phyloP scores from a whole-genome alignment of 768 basidiomycete genomes.

The Gloeopeniophorella convolvens region DNA sequence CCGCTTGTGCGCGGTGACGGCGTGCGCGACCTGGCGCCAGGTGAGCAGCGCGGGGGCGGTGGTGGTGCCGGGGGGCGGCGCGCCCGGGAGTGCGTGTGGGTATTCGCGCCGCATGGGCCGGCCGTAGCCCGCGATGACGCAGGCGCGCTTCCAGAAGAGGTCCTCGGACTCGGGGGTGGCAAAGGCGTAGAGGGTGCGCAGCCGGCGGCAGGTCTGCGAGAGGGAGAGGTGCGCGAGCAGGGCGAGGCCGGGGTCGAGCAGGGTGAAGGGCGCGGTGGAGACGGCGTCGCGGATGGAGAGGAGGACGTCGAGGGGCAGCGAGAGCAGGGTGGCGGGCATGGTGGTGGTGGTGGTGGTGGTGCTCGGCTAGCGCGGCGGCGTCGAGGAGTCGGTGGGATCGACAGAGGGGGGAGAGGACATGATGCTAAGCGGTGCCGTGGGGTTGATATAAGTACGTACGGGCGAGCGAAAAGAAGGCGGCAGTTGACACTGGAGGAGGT shows the following conservation, averaged over 20 bases:
- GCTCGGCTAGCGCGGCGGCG: neutral
- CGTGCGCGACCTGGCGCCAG: conserved; percentile 19
- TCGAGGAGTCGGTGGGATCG: neutral
- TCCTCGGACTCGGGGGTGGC: conserved; percentile 12
- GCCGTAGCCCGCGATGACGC: conserved; percentile 16
- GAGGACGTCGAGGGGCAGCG: conserved; percentile 19
- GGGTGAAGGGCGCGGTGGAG: conserved; percentile 9
- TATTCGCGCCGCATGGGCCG: conserved; percentile 20
- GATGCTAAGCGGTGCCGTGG: neutral
- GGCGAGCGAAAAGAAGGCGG: no score
- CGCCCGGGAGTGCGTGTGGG: conserved; percentile 6
- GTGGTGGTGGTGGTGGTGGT: neutral
- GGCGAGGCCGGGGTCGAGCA: conserved; percentile 11
- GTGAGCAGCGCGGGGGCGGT: conserved; percentile 4
- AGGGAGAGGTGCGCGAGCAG: conserved; percentile 19
- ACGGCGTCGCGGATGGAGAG: conserved; percentile 20
- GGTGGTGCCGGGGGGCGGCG: neutral
- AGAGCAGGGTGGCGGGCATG: conserved; percentile 10
- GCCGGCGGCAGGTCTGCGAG: conserved; percentile 13
- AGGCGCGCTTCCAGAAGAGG: conserved; percentile 18
- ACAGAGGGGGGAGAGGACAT: conserved; percentile 4
- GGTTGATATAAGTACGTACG: no score
- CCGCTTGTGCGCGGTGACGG: conserved; percentile 15
- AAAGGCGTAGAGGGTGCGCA: conserved; percentile 16
- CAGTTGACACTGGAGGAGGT: no score